These are phyloP conservation scores for Chrysopogon serrulatus DNA, from an alignment of 176 grass and related monocot species.

Conservation along the genomic window DNA sequence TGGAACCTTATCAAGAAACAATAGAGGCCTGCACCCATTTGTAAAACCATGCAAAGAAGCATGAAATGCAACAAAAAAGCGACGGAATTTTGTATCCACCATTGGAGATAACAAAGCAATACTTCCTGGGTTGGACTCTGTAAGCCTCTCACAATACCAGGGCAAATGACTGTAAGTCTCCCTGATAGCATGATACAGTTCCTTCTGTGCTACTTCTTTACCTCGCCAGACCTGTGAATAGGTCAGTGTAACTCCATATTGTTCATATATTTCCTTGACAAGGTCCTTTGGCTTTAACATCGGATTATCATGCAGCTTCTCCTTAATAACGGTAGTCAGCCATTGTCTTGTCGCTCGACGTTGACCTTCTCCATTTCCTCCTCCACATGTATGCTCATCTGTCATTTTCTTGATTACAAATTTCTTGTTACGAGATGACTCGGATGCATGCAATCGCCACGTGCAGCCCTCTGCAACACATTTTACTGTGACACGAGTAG, in stretches of 20 bases:
- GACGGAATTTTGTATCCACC: conserved; percentile 84
- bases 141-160: conserved; percentile 85
- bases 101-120: conserved; percentile 65
- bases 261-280: conserved; percentile 77
- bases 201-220: conserved; percentile 84
- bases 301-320: conserved; percentile 78
- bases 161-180: conserved; percentile 91
- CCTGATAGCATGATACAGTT: conserved; percentile 80
- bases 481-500: conserved; percentile 76
- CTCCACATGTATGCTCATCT: conserved; percentile 85
- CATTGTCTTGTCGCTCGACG: conserved; percentile 86
- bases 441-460: conserved; percentile 92
- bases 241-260: conserved; percentile 77
- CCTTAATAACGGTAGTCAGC: conserved; percentile 91
- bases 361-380: conserved; percentile 77
- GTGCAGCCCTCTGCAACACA: conserved; percentile 73
- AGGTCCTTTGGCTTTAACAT: conserved; percentile 83
- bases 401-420: conserved; percentile 98
- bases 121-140: conserved; percentile 92
- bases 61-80: conserved; percentile 94
- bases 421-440: conserved; percentile 87
- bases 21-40: conserved; percentile 77
- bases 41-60: conserved; percentile 88
- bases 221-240: conserved; percentile 99
- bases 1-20: conserved; percentile 96